Evolutionary conservation across 371 early-diverging fungal genomes (phyloP).

Genomic region (Mortierella sp.): DNA sequence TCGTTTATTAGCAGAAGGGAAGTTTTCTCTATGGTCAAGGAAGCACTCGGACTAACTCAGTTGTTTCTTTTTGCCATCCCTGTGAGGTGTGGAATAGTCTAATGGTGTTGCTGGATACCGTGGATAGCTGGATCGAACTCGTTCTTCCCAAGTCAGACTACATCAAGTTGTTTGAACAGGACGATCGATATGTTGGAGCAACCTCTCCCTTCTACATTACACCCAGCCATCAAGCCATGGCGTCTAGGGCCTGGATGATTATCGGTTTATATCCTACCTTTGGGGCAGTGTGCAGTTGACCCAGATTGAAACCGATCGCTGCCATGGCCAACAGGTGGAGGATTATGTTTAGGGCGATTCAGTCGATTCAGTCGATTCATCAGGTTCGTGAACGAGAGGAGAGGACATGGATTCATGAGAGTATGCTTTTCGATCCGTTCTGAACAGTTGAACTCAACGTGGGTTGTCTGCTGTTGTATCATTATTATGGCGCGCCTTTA

Average conservation of each 20-base stretch:
- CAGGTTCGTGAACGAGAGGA: conserved; percentile 53
- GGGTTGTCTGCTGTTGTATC: not conserved
- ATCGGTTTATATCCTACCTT: conserved; percentile 96
- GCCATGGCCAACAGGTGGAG: conserved; percentile 76
- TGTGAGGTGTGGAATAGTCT: too few species aligned
- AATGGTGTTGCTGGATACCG: conserved; percentile 67
- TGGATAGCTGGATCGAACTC: conserved; percentile 79
- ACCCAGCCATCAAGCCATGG: conserved; percentile 84
- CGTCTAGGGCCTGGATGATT: conserved; percentile 99
- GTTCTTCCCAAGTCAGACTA: conserved; percentile 82
- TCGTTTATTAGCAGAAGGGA: not conserved
- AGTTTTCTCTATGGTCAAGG: too few species aligned
- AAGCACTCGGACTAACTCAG: not conserved
- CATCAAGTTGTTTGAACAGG: conserved; percentile 63
- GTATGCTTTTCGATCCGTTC: not conserved
- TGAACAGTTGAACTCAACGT: not conserved
- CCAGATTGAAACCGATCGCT: conserved; percentile 77
- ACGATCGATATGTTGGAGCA: conserved; percentile 47
- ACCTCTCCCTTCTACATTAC: conserved; percentile 55
- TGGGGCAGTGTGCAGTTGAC: conserved; percentile 93
- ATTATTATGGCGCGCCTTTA: conserved; percentile 16
- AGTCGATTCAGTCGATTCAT: conserved; percentile 82
- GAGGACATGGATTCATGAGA: not conserved
- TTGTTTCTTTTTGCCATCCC: not conserved
- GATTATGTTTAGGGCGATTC: conserved; percentile 76